Evolutionary conservation across 176 grass and related monocot genomes (phyloP), one percentile per base, ranked within the genome.

Genomic region (Musa schizocarpa): DNA sequence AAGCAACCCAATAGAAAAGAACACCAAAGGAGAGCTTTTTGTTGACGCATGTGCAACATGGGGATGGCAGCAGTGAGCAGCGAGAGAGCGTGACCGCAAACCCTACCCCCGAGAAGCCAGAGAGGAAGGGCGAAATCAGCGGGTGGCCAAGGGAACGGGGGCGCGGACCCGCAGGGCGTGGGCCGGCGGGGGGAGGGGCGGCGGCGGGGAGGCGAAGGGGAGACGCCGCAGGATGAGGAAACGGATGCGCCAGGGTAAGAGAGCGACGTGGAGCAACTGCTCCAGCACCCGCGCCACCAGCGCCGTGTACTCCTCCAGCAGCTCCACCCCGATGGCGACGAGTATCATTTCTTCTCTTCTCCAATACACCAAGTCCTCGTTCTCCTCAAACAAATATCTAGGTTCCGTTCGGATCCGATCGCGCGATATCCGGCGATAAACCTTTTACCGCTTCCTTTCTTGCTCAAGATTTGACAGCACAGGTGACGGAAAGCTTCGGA

Each of bases 211-310:
- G 71, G 83, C 77, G 68, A 85, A 80, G 71, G 78, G 88, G 67
- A 69, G 74, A 21, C 76, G 82, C 63, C 86, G 79, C 71, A 90
- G 82, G 50, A 84, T 77, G 73, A 82, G 79, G 6, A 79, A 77
- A 53, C 86, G 76, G 25, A 85, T 64, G 53, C 84, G 82, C 9
- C 84, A 79, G 72, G 86, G 69, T 50, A 90, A 56, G 62, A 85
- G 82, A 8, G 77, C 77, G 72, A 61, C 75, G 0, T 68, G 75
- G 59, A 90, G 78, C 67, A 87, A 53, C 16, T 74, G 82, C 82
- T 90, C 88, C 78, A 90, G 50, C 48, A 74, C 78, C 12, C 79
- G 76, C 67, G 88, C 84, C 84, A 90, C 88, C 79, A 82, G 78
- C 69, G 71, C 82, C 64, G 75, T 88, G 78, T 82, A 88, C 79